Base-by-base conservation (phyloP, 768 basidiomycete genomes). In the Tulasnella sp. region DNA sequence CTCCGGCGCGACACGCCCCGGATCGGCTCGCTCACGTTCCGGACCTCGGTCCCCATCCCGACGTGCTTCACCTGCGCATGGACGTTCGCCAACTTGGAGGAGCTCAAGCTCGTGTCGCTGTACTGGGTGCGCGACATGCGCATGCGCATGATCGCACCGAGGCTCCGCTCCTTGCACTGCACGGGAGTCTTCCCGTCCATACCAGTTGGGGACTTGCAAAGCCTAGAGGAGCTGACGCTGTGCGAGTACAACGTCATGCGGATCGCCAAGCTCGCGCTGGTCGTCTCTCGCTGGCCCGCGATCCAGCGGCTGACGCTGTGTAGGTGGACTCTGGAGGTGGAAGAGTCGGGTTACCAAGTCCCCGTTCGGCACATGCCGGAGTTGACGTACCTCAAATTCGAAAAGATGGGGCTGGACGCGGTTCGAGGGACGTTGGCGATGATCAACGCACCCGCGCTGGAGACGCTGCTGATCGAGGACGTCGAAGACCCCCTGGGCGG, bases 231-330 rank as follows among this genome's bases (percentile, higher is more conserved):
- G 41, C 73, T 75, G 40, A 75, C 73, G 31, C 20, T 75, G n/a
- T 48, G 74, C 74, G 74, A 75, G 9, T 48, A 42, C 74, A 48
- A 75, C 74, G 74, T 75, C 74, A 42, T 75, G n/a, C 74, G 74
- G 22, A 44, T 75, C 40, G 46, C 74, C 74, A 42, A 48, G 22
- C 46, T 75, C 41, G 40, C 46, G 22, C 9, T 75, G 24, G 40
- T 75, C 74, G 24, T 75, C 74, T 42, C 74, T 4, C 74, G 74
- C 12, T 75, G 74, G 74, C 41, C 74, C 11, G 22, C 22, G 24
- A 75, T 75, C 41, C 18, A 24, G 74, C 74, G 74, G 41, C 18
- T 75, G 41, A 48, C 74, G 74, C 41, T 75, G 41, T 28, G 46
- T 22, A 42, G 74, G 22, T 75, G 74, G 74, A 75, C 74, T 2